Percentiles rank a stretch among this genome's conserved stretches.
phyloP scores from a whole-genome alignment of 148 eudicot species.

The Pharnaceum exiguum region DNA sequence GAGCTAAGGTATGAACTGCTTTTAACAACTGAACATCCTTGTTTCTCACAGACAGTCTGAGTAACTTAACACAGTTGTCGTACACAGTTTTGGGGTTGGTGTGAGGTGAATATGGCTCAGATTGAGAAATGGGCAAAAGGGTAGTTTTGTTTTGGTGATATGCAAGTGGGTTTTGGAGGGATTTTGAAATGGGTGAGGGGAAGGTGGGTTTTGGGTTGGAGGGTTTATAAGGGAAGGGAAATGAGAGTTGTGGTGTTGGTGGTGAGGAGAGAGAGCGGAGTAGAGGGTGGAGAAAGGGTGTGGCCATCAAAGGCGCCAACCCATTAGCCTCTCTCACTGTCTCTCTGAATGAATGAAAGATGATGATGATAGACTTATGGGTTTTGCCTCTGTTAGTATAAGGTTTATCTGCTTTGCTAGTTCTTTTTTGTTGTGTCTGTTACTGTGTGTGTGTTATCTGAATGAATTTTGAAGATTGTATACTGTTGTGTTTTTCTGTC shows the following conservation, averaged over 20 bases:
- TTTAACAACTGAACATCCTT: slow-evolving; percentile 39
- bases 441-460: no score
- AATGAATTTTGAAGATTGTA: no score
- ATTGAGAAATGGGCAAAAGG: slow-evolving; percentile 20
- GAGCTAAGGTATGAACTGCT: slow-evolving; percentile 57
- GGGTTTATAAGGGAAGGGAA: slow-evolving; percentile 16
- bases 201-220: slow-evolving; percentile 10
- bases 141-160: slow-evolving; percentile 13
- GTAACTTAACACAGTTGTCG: slow-evolving; percentile 34
- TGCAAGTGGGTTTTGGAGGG: slow-evolving; percentile 27
- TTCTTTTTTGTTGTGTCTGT: no score
- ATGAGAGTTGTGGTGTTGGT: slow-evolving; percentile 12
- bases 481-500: no score
- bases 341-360: no score
- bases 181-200: slow-evolving; percentile 31
- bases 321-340: slow-evolving; percentile 20
- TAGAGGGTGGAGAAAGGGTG: slow-evolving; percentile 18
- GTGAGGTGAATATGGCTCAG: neutral
- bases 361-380: no score
- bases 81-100: slow-evolving; percentile 10
- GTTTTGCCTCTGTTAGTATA: no score
- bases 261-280: slow-evolving; percentile 9
- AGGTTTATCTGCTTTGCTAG: no score
- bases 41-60: slow-evolving; percentile 37
- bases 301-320: slow-evolving; percentile 31